Conservation (phyloP, 371 early-diverging fungal genomes). For the Zancudomyces culisetae region DNA sequence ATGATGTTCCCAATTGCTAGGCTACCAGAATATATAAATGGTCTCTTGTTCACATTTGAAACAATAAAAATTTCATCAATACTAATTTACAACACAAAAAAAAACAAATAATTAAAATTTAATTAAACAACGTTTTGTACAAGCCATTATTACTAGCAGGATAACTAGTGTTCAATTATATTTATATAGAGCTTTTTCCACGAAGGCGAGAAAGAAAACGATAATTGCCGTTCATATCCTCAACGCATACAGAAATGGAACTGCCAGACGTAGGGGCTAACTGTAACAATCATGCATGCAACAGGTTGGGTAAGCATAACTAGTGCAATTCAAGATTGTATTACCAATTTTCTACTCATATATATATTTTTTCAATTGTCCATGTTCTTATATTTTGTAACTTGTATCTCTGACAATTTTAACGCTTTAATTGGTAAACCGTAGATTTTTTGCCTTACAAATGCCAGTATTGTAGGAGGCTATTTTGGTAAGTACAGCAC, state of each 20-base stretch:
- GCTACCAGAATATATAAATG: no score
- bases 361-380: neutral
- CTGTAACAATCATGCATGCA: neutral
- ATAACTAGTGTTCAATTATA: no score
- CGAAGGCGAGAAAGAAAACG: no score
- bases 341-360: neutral
- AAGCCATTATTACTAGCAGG: no score
- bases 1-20: no score
- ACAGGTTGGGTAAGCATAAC: neutral
- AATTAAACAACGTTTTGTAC: no score
- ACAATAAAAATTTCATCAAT: no score
- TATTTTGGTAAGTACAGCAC: constrained; percentile 17
- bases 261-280: neutral
- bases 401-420: neutral
- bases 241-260: constrained; percentile 1
- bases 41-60: no score
- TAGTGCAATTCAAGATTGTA: neutral
- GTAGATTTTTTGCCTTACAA: constrained; percentile 10
- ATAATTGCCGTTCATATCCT: no score
- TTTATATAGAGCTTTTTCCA: no score
- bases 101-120: no score
- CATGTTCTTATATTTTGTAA: neutral
- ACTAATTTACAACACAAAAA: no score
- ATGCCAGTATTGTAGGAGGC: constrained; percentile 8
- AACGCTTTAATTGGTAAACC: neutral